Evolutionary conservation across 768 basidiomycete genomes (phyloP), one percentile per base, ranked within the genome.

Genomic region (Cystobasidium ongulense): DNA sequence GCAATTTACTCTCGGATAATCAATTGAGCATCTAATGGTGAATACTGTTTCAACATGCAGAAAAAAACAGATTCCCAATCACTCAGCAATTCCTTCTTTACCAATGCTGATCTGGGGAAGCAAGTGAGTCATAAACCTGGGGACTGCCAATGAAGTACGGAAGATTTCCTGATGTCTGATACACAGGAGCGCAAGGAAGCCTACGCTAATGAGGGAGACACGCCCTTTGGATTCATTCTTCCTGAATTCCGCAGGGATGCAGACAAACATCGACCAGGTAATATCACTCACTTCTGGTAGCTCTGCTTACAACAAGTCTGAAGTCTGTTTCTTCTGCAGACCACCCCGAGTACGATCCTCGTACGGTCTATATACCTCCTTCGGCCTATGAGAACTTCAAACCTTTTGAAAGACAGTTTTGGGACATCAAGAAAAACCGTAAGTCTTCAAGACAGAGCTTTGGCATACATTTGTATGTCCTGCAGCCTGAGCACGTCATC

Each of bases 351-450:
- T 98, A 97, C 78, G 95, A 99, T 78, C 91, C 91, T 5, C 84
- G 94, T 62, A 96, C 96, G 0, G 81, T 98, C 36, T 86, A 85
- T 79, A 86, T 99, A 65, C 94, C 94, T 0, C 81, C 85, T 33
- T 85, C 83, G 52, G 87, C 88, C 0, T 95, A 93, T 92, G 83
- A 84, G 31, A 83, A 84, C 0, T 95, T 99, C 78, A 95, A 93
- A 1, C 92, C 94, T 0, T 99, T 99, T 79, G 96, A 99, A 82
- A 92, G 88, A 77, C 92, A 91, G 76, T 82, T 81, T 77, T 84
- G 84, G 84, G 81, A 92, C 85, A 99, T 99, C 84, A 99, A 97
- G 63, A 72, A 63, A 62, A 70, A 70, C 33, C 63, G 61, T 73
- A n/a, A 63, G 61, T 33, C 10, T 21, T 15, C 57, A 11, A n/a